A percentile compares a stretch with the other conserved stretches of the same genome.
These are phyloP conservation scores for Teunomyces lycoperdinae DNA, from an alignment of 805 yeast genomes.

Conservation along the genomic window DNA sequence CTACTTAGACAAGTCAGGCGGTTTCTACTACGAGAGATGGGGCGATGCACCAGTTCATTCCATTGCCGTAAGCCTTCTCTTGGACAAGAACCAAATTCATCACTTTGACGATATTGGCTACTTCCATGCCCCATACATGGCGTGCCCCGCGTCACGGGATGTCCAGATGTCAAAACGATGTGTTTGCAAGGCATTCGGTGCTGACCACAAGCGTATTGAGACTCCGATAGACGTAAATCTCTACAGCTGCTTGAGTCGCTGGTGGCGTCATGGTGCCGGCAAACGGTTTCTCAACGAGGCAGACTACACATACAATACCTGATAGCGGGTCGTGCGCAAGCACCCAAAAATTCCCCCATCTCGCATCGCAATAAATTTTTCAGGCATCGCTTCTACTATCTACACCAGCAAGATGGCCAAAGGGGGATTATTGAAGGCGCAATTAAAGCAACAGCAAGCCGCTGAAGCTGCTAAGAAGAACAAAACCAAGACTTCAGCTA, in stretches of 20 bases:
- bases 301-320: constrained; percentile 11
- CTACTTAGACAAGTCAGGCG: constrained; percentile 46
- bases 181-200: constrained; percentile 25
- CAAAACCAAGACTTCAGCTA: constrained; percentile 18
- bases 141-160: constrained; percentile 38
- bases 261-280: constrained; percentile 76
- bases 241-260: constrained; percentile 64
- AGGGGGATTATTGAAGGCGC: constrained; percentile 28
- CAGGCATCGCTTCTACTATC: constrained; percentile 5
- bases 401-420: constrained; percentile 24
- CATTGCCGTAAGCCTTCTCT: constrained; percentile 32
- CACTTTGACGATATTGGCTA: constrained; percentile 47
- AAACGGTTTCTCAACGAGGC: constrained; percentile 52
- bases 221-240: constrained; percentile 42
- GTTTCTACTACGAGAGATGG: constrained; percentile 60
- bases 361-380: constrained; percentile 13
- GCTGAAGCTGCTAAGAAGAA: constrained; percentile 23
- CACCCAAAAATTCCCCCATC: constrained; percentile 5
- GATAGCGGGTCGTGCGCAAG: constrained; percentile 9
- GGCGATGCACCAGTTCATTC: constrained; percentile 53
- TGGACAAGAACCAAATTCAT: constrained; percentile 37
- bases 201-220: constrained; percentile 11
- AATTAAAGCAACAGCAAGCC: constrained; percentile 28
- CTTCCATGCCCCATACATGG: constrained; percentile 40
- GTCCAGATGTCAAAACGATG: constrained; percentile 35